A percentile compares a stretch with the other conserved stretches of the same genome.
These are phyloP conservation scores for Mycena galopus DNA, from an alignment of 768 basidiomycete species.

Conservation along the genomic window DNA sequence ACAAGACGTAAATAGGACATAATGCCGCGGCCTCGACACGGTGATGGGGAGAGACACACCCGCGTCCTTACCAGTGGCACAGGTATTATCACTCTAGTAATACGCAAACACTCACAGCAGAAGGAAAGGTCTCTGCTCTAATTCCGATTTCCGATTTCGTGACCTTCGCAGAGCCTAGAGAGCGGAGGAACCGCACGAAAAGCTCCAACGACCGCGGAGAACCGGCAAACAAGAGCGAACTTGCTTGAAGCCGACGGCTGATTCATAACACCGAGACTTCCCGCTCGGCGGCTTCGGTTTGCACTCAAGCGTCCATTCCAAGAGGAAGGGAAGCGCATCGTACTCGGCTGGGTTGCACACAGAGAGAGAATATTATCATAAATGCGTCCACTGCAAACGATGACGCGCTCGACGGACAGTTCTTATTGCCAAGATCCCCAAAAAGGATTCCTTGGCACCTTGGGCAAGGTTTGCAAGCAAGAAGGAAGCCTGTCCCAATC, in stretches of 20 bases:
- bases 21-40: too few species aligned
- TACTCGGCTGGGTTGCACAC: not conserved
- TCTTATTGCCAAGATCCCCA: too few species aligned
- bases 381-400: too few species aligned
- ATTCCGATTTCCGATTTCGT: not conserved
- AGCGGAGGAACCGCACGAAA: conserved; percentile 14
- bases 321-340: not conserved
- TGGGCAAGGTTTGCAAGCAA: too few species aligned
- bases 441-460: too few species aligned
- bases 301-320: not conserved
- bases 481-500: too few species aligned
- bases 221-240: not conserved
- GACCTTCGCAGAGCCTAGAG: conserved; percentile 6
- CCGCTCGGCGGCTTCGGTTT: not conserved
- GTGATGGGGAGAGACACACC: too few species aligned
- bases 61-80: too few species aligned
- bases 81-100: too few species aligned
- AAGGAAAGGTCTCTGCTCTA: not conserved
- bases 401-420: too few species aligned
- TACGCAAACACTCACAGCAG: conserved; percentile 6
- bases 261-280: not conserved
- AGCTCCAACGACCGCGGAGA: conserved; percentile 16
- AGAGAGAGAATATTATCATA: too few species aligned
- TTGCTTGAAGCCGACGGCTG: not conserved
- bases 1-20: conserved; percentile 12